Conservation (phyloP, 2,329 filamentous ascomycete species). For the Penicillium griseofulvum region DNA sequence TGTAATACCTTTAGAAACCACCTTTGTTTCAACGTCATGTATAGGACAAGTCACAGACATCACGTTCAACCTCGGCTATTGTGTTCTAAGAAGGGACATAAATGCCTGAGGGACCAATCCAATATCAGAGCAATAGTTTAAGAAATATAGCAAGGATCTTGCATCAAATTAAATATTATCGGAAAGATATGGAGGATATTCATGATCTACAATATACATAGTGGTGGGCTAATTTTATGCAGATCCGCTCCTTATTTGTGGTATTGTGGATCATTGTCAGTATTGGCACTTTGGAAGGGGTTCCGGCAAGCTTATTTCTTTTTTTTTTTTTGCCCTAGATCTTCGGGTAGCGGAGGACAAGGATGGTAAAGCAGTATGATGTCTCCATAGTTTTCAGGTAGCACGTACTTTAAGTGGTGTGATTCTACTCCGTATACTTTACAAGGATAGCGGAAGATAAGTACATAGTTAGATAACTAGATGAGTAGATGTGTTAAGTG, state of each 20-base stretch:
- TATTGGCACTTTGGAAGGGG: slow-evolving; percentile 49
- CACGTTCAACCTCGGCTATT: background rate
- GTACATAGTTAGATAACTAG: background rate
- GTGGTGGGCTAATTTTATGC: background rate
- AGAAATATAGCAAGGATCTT: slow-evolving; percentile 43
- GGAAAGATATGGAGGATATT: slow-evolving; percentile 44
- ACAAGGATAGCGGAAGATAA: slow-evolving; percentile 10
- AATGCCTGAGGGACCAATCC: background rate
- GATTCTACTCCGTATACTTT: slow-evolving; percentile 6
- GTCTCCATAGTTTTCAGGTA: background rate
- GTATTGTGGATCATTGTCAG: slow-evolving; percentile 58
- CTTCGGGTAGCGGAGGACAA: slow-evolving; percentile 23
- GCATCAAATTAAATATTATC: slow-evolving; percentile 51
- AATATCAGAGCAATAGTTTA: background rate
- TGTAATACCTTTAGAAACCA: background rate
- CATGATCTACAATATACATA: background rate
- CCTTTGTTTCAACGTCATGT: too few relatives aligned
- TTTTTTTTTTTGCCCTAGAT: slow-evolving; percentile 57
- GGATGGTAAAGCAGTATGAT: slow-evolving; percentile 20
- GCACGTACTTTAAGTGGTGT: slow-evolving; percentile 3
- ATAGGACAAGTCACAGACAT: too few relatives aligned
- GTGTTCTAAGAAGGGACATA: background rate
- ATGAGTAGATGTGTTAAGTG: background rate
- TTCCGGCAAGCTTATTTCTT: slow-evolving; percentile 47
- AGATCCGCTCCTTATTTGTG: slow-evolving; percentile 52